Conservation (phyloP, 257 asterid species). For the Jacaranda copaia region DNA sequence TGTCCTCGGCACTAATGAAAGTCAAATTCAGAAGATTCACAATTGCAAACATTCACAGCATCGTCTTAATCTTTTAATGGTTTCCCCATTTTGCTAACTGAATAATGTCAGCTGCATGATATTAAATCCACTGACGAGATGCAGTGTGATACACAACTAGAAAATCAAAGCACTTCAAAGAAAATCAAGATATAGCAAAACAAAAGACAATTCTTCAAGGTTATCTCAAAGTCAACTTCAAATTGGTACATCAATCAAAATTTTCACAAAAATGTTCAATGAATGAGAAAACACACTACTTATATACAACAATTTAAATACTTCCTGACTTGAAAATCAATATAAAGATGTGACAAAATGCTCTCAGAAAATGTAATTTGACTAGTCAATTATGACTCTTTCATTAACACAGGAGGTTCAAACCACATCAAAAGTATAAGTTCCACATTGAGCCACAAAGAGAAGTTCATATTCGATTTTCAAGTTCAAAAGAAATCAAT, state of each 20-base stretch:
- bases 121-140: no score
- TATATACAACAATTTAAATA: no score
- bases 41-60: no score
- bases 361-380: background rate
- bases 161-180: constrained; percentile 2
- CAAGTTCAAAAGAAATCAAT: background rate
- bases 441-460: background rate
- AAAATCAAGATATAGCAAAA: background rate
- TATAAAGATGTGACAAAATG: background rate
- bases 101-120: no score
- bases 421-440: background rate
- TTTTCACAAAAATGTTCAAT: background rate
- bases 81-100: no score
- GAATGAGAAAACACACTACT: background rate
- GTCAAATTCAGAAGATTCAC: no score
- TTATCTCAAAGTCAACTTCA: background rate
- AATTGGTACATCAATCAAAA: background rate
- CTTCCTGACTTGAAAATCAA: background rate
- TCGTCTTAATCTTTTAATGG: no score
- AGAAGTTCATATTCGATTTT: background rate
- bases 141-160: background rate
- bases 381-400: background rate
- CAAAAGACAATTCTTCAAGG: background rate
- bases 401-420: background rate
- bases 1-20: no score